Evolutionary conservation across 768 basidiomycete species (phyloP), one percentile per base, ranked within the genome.

Genomic region (Terana coerulea): DNA sequence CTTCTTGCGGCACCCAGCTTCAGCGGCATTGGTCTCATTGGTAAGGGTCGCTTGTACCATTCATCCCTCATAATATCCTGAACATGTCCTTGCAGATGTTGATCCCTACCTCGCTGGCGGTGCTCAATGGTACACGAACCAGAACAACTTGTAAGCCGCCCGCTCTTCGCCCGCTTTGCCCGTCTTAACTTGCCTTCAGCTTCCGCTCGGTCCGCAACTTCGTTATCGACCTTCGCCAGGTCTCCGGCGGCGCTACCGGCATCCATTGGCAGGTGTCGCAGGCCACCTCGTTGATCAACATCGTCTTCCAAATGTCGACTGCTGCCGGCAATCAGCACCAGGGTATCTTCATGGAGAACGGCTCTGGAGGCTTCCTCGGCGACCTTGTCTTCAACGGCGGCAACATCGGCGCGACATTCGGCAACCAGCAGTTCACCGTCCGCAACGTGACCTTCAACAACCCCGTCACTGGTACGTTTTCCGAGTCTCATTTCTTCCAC

Each of bases 181-280:
- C n/a, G 14, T 17, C 31, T 46, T 3, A 46, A 17, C 15, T 22
- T 22, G 12, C 30, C 15, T 29, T 9, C 47, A 64, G 63, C 67
- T 83, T 80, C 66, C 84, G 84, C 28, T 85, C 86, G 3, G 73
- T 90, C 43, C 74, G 88, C 48, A 89, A 91, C 68, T 77, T 91
- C 49, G 69, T 86, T 39, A 85, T 91, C 56, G 88, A 91, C 60
- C 69, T 83, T 33, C 67, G 50, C 76, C 82, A 29, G 65, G 82
- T 1, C 67, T 69, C 24, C 62, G 51, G 57, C 2, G 33, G 50
- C 54, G 86, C 79, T 30, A 86, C 83, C 11, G 88, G 85, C 26
- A 69, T 91, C 28, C 88, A 91, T 59, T 91, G 88, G 88, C 88
- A 91, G 68, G 84, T 90, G 15, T 79, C 88, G 0, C 88, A 91